A percentile compares a stretch with the other conserved stretches of the same genome.
Evolutionary conservation across 768 basidiomycete species (phyloP).

Genomic region (Plicaturopsis crispa): DNA sequence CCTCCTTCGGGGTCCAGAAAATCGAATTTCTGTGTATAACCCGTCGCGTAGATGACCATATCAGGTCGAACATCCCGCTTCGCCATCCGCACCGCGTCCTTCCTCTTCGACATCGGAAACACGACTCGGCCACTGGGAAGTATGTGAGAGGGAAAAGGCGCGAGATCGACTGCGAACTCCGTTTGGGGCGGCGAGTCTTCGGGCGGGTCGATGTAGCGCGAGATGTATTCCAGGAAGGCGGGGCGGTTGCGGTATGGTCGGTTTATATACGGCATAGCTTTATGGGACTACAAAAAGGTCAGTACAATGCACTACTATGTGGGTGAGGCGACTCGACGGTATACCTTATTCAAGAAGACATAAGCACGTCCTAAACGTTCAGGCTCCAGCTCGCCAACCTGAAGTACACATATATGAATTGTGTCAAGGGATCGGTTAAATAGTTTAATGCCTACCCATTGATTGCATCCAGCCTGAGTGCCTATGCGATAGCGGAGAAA

Average conservation of each 20-base stretch:
- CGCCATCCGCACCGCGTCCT: conserved; percentile 34
- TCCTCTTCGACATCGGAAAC: conserved; percentile 34
- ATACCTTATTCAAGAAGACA: conserved; percentile 54
- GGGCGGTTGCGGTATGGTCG: conserved; percentile 43
- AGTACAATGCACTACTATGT: neutral
- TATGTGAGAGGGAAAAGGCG: conserved; percentile 47
- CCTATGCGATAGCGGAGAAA: too few species aligned
- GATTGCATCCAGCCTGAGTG: conserved; percentile 49
- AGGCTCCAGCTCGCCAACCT: conserved; percentile 47
- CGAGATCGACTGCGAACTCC: conserved; percentile 39
- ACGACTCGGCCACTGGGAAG: conserved; percentile 32
- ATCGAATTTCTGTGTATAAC: conserved; percentile 37
- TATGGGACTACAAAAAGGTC: conserved; percentile 29
- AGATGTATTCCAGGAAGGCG: conserved; percentile 34
- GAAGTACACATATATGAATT: neutral
- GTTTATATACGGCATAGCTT: conserved; percentile 56
- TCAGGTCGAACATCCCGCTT: conserved; percentile 35
- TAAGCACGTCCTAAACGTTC: conserved; percentile 52
- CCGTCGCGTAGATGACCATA: conserved; percentile 41
- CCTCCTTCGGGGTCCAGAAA: conserved; percentile 28
- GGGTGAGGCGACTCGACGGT: too few species aligned
- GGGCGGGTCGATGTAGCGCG: conserved; percentile 52
- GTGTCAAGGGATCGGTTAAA: too few species aligned
- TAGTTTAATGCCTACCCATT: conserved; percentile 34
- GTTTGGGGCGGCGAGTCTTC: conserved; percentile 39